phyloP scores from a whole-genome alignment of 352 stramenopile species.

The Pythium aquatile region DNA sequence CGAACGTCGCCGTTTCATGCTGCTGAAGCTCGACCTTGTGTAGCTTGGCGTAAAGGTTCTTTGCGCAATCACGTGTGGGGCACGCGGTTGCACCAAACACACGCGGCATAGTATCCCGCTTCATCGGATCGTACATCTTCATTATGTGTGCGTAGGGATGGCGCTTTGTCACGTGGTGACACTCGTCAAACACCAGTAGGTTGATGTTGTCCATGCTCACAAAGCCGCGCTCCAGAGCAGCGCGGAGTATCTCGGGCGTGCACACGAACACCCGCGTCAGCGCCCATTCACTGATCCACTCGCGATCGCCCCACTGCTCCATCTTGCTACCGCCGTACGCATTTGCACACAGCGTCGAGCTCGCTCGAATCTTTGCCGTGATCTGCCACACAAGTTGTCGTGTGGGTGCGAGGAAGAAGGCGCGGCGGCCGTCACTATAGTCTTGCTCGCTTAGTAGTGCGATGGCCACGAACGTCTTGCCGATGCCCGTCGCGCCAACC shows the following conservation, averaged over 20 bases:
- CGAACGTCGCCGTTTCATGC: conserved; percentile 51
- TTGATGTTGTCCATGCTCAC: conserved; percentile 73
- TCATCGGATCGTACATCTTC: conserved; percentile 61
- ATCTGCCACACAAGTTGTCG: conserved; percentile 79
- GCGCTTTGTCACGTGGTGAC: conserved; percentile 85
- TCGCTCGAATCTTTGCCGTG: conserved; percentile 62
- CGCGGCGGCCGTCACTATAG: conserved; percentile 58
- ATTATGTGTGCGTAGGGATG: conserved; percentile 89
- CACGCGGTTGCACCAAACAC: conserved; percentile 87
- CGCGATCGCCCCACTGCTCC: conserved; percentile 60
- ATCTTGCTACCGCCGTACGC: conserved; percentile 46
- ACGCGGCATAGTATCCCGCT: conserved; percentile 38
- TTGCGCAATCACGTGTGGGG: conserved; percentile 48
- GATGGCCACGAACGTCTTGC: conserved; percentile 84
- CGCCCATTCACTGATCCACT: conserved; percentile 58
- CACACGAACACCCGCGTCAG: conserved; percentile 76
- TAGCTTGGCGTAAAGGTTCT: conserved; percentile 65
- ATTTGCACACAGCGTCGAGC: conserved; percentile 50
- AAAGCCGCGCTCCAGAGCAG: conserved; percentile 81
- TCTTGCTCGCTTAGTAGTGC: conserved; percentile 70
- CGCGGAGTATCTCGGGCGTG: conserved; percentile 84
- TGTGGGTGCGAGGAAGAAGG: conserved; percentile 81
- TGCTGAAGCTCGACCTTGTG: conserved; percentile 66
- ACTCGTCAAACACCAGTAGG: conserved; percentile 90
- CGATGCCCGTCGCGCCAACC: conserved; percentile 79